Base-by-base conservation (phyloP, 306 rosid species). In the Clitoria ternatea region DNA sequence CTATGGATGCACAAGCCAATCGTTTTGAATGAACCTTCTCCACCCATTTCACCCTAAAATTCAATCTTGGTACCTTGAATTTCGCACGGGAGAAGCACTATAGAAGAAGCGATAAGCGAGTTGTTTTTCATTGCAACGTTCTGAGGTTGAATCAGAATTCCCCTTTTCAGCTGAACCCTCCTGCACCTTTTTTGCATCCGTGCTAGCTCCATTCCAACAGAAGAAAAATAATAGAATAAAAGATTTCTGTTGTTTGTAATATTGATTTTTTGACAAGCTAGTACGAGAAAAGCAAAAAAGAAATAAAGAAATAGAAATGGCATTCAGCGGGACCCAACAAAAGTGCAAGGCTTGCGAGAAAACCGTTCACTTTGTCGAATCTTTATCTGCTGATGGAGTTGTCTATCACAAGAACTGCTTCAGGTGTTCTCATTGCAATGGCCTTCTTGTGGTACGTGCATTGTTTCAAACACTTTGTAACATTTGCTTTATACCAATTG, bases 341-440 rank as follows among this genome's bases (percentile, higher is more conserved):
- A 90, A 90, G 48, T 87, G 96, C 76, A 90, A 90, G 81, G 83
- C 84, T 22, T 90, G 96, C 13, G 91, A 90, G 23, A 87, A 87
- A 79, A 81, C 85, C 30, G 91, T 86, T 54, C 93, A 90, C 33
- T 75, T 87, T 70, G 71, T 87, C 7, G 96, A 90, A 18, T 24
- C 80, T 26, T 1, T 85, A 48, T 80, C 88, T 3, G 91, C 88
- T 1, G 96, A 90, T 74, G 94, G 93, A 42, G 27, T 37, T 27
- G 0, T 67, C 37, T 87, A 73, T 79, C 96, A 90, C 52, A 85
- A 77, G 71, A 72, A 83, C 57, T 90, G 96, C 85, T 87, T 90
- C 70, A 85, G 76, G 74, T 90, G 96, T 47, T 82, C 80, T 19
- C 93, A 87, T 13, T 90, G 96, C 82, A 82, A 85, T 62, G 87